Percentiles rank a stretch among this genome's conserved stretches.
phyloP scores from a whole-genome alignment of 331 rosid species.

The Stylosanthes scabra region DNA sequence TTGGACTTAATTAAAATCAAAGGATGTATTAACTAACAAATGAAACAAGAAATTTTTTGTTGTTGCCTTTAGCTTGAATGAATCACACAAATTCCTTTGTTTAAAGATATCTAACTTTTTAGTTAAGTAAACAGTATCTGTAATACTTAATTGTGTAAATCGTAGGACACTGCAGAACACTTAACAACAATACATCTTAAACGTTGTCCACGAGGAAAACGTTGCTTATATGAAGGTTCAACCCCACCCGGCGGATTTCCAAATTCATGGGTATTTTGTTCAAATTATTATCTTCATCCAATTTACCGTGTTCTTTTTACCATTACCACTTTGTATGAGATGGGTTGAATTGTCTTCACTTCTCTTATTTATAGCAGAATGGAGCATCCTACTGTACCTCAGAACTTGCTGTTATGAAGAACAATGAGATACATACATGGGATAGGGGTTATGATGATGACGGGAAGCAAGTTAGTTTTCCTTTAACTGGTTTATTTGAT shows the following conservation, averaged over 20 bases:
- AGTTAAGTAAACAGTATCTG: background rate
- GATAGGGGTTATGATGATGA: slow-evolving; percentile 88
- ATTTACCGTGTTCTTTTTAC: background rate
- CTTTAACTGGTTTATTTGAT: slow-evolving; percentile 6
- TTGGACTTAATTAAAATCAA: background rate
- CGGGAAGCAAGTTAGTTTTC: slow-evolving; percentile 81
- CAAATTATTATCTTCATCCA: background rate
- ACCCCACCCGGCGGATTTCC: slow-evolving; percentile 98
- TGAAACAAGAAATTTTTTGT: background rate
- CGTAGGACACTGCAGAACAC: slow-evolving; percentile 94
- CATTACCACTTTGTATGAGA: background rate
- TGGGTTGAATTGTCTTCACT: slow-evolving; percentile 24
- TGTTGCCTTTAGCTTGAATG: slow-evolving; percentile 15
- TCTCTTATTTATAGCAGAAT: slow-evolving; percentile 60
- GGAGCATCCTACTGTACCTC: slow-evolving; percentile 89
- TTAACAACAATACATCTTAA: slow-evolving; percentile 83
- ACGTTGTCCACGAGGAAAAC: slow-evolving; percentile 96
- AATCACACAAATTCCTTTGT: background rate
- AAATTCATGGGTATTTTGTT: slow-evolving; percentile 85
- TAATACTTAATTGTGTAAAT: background rate
- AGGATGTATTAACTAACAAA: background rate
- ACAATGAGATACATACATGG: slow-evolving; percentile 94
- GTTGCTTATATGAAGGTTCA: slow-evolving; percentile 96
- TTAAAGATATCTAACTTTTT: background rate
- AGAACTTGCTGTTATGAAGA: slow-evolving; percentile 83